Conservation (phyloP, 805 yeast genomes). For the Myxozyma vanderwaltii region DNA sequence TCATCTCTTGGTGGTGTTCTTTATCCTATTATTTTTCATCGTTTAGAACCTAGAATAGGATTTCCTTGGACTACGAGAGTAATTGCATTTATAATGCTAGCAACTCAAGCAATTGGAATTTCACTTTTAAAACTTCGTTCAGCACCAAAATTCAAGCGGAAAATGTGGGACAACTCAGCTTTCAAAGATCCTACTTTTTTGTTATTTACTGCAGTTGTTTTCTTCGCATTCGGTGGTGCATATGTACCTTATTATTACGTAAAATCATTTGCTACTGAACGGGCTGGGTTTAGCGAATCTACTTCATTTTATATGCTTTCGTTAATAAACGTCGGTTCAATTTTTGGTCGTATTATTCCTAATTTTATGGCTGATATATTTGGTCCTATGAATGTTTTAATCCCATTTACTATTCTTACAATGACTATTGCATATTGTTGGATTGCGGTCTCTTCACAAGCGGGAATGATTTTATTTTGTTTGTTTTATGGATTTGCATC, state of each 20-base stretch:
- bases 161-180: slow-evolving; percentile 32
- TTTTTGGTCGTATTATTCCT: slow-evolving; percentile 54
- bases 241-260: slow-evolving; percentile 42
- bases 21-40: slow-evolving; percentile 52
- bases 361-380: slow-evolving; percentile 52
- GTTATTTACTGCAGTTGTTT: slow-evolving; percentile 35
- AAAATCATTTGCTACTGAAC: slow-evolving; percentile 37
- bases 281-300: slow-evolving; percentile 31
- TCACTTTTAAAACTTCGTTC: slow-evolving; percentile 38
- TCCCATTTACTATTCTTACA: slow-evolving; percentile 41
- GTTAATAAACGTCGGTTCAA: slow-evolving; percentile 44
- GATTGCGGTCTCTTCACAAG: slow-evolving; percentile 40
- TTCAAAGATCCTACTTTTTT: slow-evolving; percentile 39
- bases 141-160: slow-evolving; percentile 15
- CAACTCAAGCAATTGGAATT: slow-evolving; percentile 35
- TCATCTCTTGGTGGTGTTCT: slow-evolving; percentile 55
- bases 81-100: slow-evolving; percentile 50
- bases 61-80: slow-evolving; percentile 57
- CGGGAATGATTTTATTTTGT: slow-evolving; percentile 40
- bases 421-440: slow-evolving; percentile 43
- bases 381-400: slow-evolving; percentile 51
- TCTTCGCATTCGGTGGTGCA: slow-evolving; percentile 40
- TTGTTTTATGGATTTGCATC: slow-evolving; percentile 41
- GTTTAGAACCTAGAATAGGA: slow-evolving; percentile 49
- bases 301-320: slow-evolving; percentile 41